Evolutionary conservation across 2,329 filamentous ascomycete genomes (phyloP).

Genomic region (Pseudocercospora musae): DNA sequence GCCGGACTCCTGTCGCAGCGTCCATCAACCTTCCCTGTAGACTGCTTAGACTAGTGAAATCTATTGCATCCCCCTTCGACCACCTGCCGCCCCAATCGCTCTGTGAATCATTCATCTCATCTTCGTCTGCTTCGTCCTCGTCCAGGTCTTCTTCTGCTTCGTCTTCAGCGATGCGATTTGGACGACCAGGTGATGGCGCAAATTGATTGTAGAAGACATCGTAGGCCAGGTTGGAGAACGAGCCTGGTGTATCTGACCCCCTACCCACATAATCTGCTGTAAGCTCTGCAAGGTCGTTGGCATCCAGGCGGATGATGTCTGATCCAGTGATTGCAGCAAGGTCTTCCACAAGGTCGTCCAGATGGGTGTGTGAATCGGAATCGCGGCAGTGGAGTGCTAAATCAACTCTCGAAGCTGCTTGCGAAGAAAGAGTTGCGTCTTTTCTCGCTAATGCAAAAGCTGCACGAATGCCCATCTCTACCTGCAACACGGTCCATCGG

Average conservation of each 20-base stretch:
- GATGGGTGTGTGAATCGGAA: conserved; percentile 49
- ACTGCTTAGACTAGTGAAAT: conserved; percentile 18
- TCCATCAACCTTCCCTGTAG: conserved; percentile 28
- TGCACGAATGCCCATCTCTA: conserved; percentile 27
- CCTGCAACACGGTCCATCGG: conserved; percentile 28
- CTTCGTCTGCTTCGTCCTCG: conserved; percentile 41
- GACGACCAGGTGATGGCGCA: conserved; percentile 28
- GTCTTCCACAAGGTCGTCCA: conserved; percentile 61
- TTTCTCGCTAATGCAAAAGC: conserved; percentile 19
- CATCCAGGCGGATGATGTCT: conserved; percentile 65
- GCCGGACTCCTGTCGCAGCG: background rate
- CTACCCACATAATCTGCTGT: conserved; percentile 66
- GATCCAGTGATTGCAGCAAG: conserved; percentile 61
- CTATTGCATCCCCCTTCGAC: conserved; percentile 8
- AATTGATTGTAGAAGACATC: conserved; percentile 49
- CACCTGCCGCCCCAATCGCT: background rate
- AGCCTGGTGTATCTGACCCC: conserved; percentile 48
- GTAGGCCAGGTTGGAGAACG: conserved; percentile 48
- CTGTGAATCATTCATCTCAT: conserved; percentile 20
- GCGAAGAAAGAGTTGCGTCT: conserved; percentile 18
- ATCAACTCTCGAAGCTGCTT: conserved; percentile 30
- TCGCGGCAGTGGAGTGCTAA: conserved; percentile 51
- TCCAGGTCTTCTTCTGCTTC: conserved; percentile 46
- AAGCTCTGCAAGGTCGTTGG: conserved; percentile 67
- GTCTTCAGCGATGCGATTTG: conserved; percentile 10